phyloP scores from a whole-genome alignment of 2,329 filamentous ascomycete genomes.

The Epichloe baconii region DNA sequence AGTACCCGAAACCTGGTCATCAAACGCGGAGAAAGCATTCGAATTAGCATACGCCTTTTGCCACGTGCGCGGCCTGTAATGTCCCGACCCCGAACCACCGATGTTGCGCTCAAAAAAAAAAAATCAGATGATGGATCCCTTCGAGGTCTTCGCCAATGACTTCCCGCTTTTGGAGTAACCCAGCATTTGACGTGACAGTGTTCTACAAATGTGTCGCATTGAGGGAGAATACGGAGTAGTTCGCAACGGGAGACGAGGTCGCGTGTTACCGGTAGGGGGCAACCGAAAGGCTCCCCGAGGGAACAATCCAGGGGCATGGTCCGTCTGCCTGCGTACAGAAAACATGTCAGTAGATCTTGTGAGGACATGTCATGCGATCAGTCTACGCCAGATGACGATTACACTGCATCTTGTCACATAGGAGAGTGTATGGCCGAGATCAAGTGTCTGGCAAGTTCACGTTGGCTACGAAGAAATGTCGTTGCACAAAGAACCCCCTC shows the following conservation, averaged over 20 bases:
- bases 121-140: background rate
- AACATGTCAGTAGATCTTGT: background rate
- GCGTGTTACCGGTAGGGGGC: background rate
- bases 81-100: background rate
- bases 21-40: background rate
- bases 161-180: background rate
- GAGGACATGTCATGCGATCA: slow-evolving; percentile 1
- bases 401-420: background rate
- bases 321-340: background rate
- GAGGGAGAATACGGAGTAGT: background rate
- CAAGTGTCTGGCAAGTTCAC: background rate
- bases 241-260: background rate
- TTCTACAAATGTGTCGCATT: background rate
- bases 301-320: background rate
- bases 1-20: background rate
- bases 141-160: background rate
- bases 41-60: background rate
- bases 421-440: background rate
- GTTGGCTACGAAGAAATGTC: background rate
- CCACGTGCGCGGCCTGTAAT: background rate
- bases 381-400: background rate
- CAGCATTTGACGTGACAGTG: background rate
- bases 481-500: background rate
- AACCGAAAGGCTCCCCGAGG: background rate
- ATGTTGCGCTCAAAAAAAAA: background rate